These are phyloP conservation scores for Fusarium sp. DNA, from an alignment of 2,329 filamentous ascomycete species.

Conservation along the genomic window DNA sequence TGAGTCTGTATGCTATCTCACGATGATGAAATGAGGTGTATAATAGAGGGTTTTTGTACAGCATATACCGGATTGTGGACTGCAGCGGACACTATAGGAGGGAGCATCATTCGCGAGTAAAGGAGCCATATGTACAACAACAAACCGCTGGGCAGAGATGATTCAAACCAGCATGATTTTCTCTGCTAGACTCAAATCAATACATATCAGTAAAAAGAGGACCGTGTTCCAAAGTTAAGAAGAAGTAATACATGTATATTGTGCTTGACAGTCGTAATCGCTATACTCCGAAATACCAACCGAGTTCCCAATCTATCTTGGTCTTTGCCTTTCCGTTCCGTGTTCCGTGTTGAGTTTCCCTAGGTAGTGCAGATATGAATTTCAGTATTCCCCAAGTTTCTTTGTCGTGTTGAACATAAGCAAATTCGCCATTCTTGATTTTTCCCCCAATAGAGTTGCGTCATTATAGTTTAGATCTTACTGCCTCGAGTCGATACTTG, in stretches of 20 bases:
- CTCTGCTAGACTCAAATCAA: conserved; percentile 37
- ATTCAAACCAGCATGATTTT: conserved; percentile 18
- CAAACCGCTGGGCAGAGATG: conserved; percentile 13
- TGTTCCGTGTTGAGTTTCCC: conserved; percentile 2
- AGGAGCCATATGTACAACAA: conserved; percentile 31
- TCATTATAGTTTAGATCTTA: conserved; percentile 80
- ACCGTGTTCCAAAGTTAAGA: too few relatives aligned
- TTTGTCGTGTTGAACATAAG: background rate
- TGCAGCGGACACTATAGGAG: conserved; percentile 17
- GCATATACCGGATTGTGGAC: conserved; percentile 27
- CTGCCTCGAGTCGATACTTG: conserved; percentile 91
- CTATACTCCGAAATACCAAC: conserved; percentile 21
- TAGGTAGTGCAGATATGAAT: background rate
- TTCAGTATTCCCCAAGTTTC: background rate
- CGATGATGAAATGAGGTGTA: conserved; percentile 32
- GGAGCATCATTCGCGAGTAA: conserved; percentile 31
- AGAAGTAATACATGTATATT: conserved; percentile 6
- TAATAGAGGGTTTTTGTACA: conserved; percentile 38
- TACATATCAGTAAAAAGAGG: conserved; percentile 9
- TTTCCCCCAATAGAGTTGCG: background rate
- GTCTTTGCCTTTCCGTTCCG: background rate
- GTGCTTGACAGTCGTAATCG: conserved; percentile 11
- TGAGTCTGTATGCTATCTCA: conserved; percentile 1
- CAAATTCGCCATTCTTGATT: background rate
- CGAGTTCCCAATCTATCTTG: conserved; percentile 21